Base-by-base conservation (phyloP, 805 yeast genomes). In the Kodamaea nitidulidarum region DNA sequence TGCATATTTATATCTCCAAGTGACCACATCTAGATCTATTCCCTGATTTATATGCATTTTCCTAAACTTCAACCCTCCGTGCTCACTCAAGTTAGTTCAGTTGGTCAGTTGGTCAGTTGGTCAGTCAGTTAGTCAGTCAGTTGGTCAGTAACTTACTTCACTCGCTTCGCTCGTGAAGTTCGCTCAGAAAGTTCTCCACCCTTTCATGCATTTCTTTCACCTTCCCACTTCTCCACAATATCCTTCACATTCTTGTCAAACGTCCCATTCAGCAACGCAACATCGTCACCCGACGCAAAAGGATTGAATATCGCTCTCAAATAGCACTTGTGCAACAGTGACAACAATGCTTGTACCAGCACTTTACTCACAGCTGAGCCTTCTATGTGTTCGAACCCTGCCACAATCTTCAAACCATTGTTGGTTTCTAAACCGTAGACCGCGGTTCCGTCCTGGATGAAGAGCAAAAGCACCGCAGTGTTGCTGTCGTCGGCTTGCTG, bases 401-500 rank as follows among this genome's bases (percentile, higher is more conserved):
- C 60, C 15, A 82, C 74, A 2, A 83, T 71, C 56, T 81, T 81
- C 36, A 82, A 60, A 7, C 87, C 87, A 25, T 84, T 80, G 49
- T 73, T 78, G 6, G 83, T 76, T 55, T 81, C 86, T 49, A 70
- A 70, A 3, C 90, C 90, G 54, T 78, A 82, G 20, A 83, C 82
- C 21, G 76, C 68, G 20, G 80, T 67, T 2, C 77, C 84, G 48
- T 82, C 88, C 44, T 83, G 84, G 3, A 80, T 74, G 54, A 82
- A 80, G 25, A 83, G 60, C 18, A 83, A 60, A 11, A 65, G 44
- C n/a, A 55, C 60, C n/a, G 62, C 62, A 22, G 36, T 35, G 25
- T 33, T 34, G 39, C 43, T 39, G 7, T 47, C 45, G 8, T 47
- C 49, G 14, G 40, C 48, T 10, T 41, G 41, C 34, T 54, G 58